Percentiles rank a stretch among this genome's conserved stretches.
phyloP scores from a whole-genome alignment of 2,329 filamentous ascomycete genomes.

The Sporothrix sp. region DNA sequence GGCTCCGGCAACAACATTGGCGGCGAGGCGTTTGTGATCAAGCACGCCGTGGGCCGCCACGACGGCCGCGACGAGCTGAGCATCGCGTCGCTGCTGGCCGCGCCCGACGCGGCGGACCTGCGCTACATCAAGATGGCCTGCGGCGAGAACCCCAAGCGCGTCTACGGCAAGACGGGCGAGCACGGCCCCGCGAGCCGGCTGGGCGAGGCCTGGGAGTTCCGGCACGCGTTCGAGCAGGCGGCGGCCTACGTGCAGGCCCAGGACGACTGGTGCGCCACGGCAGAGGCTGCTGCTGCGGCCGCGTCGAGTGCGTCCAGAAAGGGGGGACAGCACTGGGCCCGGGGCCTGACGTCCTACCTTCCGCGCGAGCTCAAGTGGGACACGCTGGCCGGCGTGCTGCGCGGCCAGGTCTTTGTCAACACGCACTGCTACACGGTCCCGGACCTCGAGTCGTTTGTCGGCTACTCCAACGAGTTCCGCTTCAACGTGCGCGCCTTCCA shows the following conservation, averaged over 20 bases:
- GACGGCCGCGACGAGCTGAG: conserved; percentile 55
- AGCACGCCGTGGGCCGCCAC: conserved; percentile 51
- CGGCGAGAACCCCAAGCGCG: conserved; percentile 57
- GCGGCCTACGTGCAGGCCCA: conserved; percentile 46
- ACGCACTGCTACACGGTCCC: conserved; percentile 63
- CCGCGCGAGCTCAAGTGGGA: conserved; percentile 56
- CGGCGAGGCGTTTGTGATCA: conserved; percentile 60
- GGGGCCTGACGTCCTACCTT: conserved; percentile 47
- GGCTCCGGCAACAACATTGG: conserved; percentile 66
- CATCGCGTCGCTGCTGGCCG: conserved; percentile 53
- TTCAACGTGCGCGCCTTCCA: conserved; percentile 59
- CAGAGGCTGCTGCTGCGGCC: conserved; percentile 29
- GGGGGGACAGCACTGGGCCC: conserved; percentile 31
- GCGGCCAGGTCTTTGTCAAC: conserved; percentile 60
- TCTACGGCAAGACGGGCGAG: conserved; percentile 47
- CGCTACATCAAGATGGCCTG: conserved; percentile 72
- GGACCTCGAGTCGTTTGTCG: conserved; percentile 59
- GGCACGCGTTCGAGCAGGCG: conserved; percentile 57
- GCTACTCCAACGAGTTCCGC: conserved; percentile 62
- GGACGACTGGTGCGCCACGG: conserved; percentile 58
- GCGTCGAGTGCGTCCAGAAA: conserved; percentile 56
- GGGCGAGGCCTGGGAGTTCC: conserved; percentile 60
- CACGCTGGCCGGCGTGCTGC: conserved; percentile 49
- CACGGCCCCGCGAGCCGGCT: conserved; percentile 50
- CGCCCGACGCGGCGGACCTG: conserved; percentile 51